Conservation (phyloP, 2,329 filamentous ascomycete genomes). For the Arthrobotrys musiformis region DNA sequence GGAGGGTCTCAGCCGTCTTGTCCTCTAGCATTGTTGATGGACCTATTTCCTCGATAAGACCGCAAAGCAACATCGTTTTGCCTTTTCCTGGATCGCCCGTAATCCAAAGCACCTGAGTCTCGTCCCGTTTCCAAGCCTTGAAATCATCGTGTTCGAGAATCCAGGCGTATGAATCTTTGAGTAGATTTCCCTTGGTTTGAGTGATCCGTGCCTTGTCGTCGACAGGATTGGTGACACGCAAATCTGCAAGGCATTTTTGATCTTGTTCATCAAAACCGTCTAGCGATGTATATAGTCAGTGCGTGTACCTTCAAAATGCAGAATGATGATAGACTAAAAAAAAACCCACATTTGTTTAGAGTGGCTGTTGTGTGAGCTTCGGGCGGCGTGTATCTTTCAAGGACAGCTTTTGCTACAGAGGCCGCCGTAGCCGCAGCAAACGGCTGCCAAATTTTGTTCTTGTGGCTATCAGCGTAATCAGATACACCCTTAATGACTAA, state of each 20-base stretch:
- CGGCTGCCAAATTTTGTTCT: conserved; percentile 17
- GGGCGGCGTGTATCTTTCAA: neutral
- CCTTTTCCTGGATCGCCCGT: conserved; percentile 64
- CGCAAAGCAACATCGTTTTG: conserved; percentile 65
- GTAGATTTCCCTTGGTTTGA: conserved; percentile 61
- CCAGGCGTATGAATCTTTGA: conserved; percentile 62
- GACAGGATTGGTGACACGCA: conserved; percentile 60
- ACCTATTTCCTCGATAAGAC: conserved; percentile 62
- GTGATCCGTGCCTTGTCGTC: conserved; percentile 63
- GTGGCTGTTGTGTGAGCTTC: too few species aligned
- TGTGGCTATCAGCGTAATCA: conserved; percentile 15
- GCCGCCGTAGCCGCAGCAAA: conserved; percentile 4
- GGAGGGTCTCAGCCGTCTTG: neutral
- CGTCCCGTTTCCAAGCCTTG: conserved; percentile 57
- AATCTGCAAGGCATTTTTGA: conserved; percentile 56
- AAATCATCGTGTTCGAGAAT: conserved; percentile 60
- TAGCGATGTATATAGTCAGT: too few species aligned
- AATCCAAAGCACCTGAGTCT: conserved; percentile 62
- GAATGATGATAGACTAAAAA: neutral
- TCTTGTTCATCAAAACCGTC: neutral
- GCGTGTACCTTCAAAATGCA: too few species aligned
- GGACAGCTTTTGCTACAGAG: neutral
- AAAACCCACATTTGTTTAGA: neutral
- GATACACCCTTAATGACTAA: conserved; percentile 14
- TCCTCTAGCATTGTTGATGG: neutral